Conservation (phyloP, 805 yeast genomes). For the Wickerhamomyces subpelliculosus region DNA sequence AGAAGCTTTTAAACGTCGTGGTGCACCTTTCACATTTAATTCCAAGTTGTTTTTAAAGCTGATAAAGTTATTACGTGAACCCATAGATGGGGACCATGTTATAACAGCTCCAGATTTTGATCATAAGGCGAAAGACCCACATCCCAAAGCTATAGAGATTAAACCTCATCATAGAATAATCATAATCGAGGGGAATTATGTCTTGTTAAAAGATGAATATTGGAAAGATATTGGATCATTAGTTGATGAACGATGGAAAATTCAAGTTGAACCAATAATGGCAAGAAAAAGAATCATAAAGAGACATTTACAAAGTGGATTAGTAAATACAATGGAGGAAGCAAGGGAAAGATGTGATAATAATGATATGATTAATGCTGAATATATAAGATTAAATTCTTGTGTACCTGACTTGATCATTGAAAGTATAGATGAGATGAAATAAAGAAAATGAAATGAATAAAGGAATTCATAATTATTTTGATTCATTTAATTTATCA, state of each 20-base stretch:
- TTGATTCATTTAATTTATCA: conserved; percentile 18
- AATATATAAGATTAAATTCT: conserved; percentile 4
- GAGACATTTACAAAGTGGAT: conserved; percentile 7
- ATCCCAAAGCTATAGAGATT: conserved; percentile 4
- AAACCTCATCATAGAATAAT: conserved; percentile 8
- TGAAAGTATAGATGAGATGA: conserved; percentile 3
- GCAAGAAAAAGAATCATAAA: conserved; percentile 5
- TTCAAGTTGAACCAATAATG: conserved; percentile 1
- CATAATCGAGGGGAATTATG: conserved; percentile 14
- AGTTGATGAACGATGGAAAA: conserved; percentile 9
- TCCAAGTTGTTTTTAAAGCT: background rate
- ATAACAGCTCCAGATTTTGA: conserved; percentile 11
- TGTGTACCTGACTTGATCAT: conserved; percentile 4
- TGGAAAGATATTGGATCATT: conserved; percentile 9
- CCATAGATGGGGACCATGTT: background rate
- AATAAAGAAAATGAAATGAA: too few species aligned
- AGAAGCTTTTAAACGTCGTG: conserved; percentile 4
- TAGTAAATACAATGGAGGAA: conserved; percentile 1
- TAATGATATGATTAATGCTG: conserved; percentile 7
- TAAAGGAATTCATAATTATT: too few species aligned
- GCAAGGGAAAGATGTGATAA: conserved; percentile 5
- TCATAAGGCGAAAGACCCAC: conserved; percentile 14
- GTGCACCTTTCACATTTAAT: conserved; percentile 3
- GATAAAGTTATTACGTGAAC: background rate
- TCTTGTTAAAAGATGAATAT: conserved; percentile 9